Conservation (phyloP, 257 asterid species). For the Primulina eburnea region DNA sequence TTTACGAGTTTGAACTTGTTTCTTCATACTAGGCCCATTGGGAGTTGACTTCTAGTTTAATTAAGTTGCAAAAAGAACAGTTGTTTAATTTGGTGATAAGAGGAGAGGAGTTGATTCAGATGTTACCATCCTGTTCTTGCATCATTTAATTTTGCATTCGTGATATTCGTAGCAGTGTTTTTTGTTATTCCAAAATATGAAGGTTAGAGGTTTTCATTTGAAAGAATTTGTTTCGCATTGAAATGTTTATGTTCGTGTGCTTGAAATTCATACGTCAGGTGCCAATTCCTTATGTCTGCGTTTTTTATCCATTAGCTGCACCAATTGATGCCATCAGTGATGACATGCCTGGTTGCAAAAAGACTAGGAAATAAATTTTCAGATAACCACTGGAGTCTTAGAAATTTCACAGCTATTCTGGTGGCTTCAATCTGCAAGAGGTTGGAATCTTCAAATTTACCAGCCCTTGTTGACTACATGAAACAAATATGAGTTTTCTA, state of each 20-base stretch:
- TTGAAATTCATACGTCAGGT: slow-evolving; percentile 8
- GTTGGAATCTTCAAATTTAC: slow-evolving; percentile 41
- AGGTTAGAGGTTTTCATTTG: neutral
- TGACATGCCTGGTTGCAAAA: slow-evolving; percentile 95
- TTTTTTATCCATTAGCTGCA: slow-evolving; percentile 56
- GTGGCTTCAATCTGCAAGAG: slow-evolving; percentile 89
- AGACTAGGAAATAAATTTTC: slow-evolving; percentile 74
- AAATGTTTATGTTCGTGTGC: slow-evolving; percentile 2
- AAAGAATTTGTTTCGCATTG: neutral
- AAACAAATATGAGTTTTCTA: slow-evolving; percentile 12
- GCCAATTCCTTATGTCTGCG: slow-evolving; percentile 24
- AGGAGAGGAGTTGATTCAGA: neutral
- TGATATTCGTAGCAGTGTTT: neutral
- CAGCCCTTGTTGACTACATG: slow-evolving; percentile 2
- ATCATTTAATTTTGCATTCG: neutral
- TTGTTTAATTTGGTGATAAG: neutral
- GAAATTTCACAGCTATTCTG: slow-evolving; percentile 80
- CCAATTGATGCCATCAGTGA: slow-evolving; percentile 94
- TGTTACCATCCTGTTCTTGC: neutral
- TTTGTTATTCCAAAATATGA: neutral
- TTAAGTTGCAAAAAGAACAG: neutral
- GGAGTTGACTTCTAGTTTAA: neutral
- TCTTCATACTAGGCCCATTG: neutral
- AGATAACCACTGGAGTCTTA: slow-evolving; percentile 91
- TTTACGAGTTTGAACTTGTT: neutral